A percentile compares a stretch with the other conserved stretches of the same genome.
These are phyloP conservation scores for Hypoxylon cercidicola DNA, from an alignment of 495 filamentous ascomycete genomes.

Conservation along the genomic window DNA sequence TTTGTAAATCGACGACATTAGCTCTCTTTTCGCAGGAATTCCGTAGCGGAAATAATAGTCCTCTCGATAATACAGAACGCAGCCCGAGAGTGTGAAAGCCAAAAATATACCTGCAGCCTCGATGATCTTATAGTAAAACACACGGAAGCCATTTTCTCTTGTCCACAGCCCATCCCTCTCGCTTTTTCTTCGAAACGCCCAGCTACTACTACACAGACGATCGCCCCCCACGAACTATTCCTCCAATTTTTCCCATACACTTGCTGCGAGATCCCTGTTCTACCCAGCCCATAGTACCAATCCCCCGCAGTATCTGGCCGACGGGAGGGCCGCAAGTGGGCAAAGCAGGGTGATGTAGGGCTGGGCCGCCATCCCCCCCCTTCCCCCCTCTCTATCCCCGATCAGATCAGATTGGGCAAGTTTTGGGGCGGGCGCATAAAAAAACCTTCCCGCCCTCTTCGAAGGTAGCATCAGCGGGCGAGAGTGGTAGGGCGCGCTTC, in stretches of 20 bases:
- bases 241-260: neutral
- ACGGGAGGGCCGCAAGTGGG: neutral
- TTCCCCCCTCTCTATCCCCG: neutral
- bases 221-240: neutral
- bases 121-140: too few species aligned
- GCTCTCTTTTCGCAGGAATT: too few species aligned
- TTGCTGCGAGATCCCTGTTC: neutral
- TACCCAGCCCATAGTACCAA: slow-evolving; percentile 1
- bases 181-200: neutral
- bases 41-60: too few species aligned
- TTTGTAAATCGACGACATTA: neutral
- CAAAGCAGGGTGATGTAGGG: neutral
- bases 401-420: slow-evolving; percentile 30
- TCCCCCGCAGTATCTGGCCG: neutral
- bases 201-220: neutral
- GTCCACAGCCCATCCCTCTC: too few species aligned
- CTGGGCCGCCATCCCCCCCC: neutral
- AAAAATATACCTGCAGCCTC: too few species aligned
- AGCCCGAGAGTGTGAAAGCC: too few species aligned
- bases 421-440: neutral
- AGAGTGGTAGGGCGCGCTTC: slow-evolving; percentile 4
- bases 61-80: too few species aligned
- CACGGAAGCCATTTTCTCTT: too few species aligned
- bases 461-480: slow-evolving; percentile 12
- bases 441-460: neutral